Base-by-base conservation (phyloP, 1,284 basidiomycete species). In the Ustilago vetiveriae region DNA sequence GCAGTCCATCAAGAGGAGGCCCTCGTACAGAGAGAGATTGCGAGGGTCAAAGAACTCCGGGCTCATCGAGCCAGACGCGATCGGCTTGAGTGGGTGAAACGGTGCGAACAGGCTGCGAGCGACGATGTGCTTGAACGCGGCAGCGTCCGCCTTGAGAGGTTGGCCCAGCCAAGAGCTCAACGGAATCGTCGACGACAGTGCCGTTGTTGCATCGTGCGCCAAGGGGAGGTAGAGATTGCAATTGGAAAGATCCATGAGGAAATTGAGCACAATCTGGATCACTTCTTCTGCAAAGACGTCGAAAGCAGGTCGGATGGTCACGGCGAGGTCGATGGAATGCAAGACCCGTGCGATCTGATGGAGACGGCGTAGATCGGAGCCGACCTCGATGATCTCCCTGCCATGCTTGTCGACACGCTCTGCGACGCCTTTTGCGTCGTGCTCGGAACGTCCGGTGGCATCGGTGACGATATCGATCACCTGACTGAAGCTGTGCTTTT, bases 401-500 rank as follows among this genome's bases (percentile, higher is more conserved):
- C 96, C 94, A 42, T 78, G 82, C 39, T 90, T 88, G 80, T 97
- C 93, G 48, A 95, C 87, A 36, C 85, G 84, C 54, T 88, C 86
- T 0, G 88, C 89, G 29, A 90, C 84, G 5, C 86, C 87, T 6
- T 86, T 83, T 0, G 91, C 90, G 19, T 74, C 75, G 38, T 71
- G 59, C 30, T 80, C 77, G 22, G 75, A 66, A 21, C 66, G 46
- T 2, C 62, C 62, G 1, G 69, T 72, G 9, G 72, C 75, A 23
- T 78, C 74, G n/a, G 57, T 72, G 43, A 79, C 74, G 22, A 68
- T 90, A 66, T 90, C 88, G 52, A 90, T 90, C 53, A 97, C 89
- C 78, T 98, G 92, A 48, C 90, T 89, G 75, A 91, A 92, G 2
- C 92, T 94, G 82, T 98, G 96, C 75, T 94, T 96, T 82, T 99